Evolutionary conservation across 495 filamentous ascomycete species (phyloP).

Genomic region (Daldinia loculata): DNA sequence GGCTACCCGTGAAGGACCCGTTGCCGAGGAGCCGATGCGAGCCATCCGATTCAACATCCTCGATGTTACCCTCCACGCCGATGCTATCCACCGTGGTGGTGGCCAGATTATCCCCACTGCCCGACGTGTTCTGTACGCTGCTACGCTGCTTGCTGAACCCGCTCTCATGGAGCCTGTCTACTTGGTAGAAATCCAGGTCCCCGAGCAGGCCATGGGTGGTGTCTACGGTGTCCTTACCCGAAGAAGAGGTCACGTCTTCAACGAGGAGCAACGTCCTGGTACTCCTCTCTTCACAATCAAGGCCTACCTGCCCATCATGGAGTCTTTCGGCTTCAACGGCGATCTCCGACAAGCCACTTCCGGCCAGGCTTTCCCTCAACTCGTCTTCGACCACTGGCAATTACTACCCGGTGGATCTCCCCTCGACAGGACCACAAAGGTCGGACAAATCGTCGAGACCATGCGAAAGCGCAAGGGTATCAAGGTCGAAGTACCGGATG

Average conservation of each 20-base stretch:
- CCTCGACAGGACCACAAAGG: conserved; percentile 84
- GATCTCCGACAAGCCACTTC: conserved; percentile 93
- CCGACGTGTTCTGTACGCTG: conserved; percentile 96
- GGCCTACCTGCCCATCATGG: conserved; percentile 98
- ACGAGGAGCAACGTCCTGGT: conserved; percentile 95
- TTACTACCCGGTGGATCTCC: conserved; percentile 92
- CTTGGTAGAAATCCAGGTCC: conserved; percentile 98
- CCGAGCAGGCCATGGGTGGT: conserved; percentile 98
- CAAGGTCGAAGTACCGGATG: conserved; percentile 89
- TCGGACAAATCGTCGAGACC: conserved; percentile 81
- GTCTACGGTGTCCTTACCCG: conserved; percentile 99
- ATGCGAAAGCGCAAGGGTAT: conserved; percentile 99
- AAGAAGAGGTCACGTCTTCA: conserved; percentile 97
- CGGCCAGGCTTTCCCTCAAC: conserved; percentile 98
- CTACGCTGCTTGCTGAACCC: conserved; percentile 88
- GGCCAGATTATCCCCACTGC: conserved; percentile 98
- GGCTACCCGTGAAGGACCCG: conserved; percentile 96
- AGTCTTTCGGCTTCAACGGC: conserved; percentile 99
- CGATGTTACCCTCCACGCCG: conserved; percentile 99
- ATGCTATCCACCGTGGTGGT: conserved; percentile 99
- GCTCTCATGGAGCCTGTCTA: conserved; percentile 95
- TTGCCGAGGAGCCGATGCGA: conserved; percentile 98
- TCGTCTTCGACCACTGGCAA: conserved; percentile 98
- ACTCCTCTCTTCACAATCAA: conserved; percentile 99
- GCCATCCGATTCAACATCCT: conserved; percentile 97